Conservation (phyloP, 2,329 filamentous ascomycete species). For the Aureobasidium leucospermi region DNA sequence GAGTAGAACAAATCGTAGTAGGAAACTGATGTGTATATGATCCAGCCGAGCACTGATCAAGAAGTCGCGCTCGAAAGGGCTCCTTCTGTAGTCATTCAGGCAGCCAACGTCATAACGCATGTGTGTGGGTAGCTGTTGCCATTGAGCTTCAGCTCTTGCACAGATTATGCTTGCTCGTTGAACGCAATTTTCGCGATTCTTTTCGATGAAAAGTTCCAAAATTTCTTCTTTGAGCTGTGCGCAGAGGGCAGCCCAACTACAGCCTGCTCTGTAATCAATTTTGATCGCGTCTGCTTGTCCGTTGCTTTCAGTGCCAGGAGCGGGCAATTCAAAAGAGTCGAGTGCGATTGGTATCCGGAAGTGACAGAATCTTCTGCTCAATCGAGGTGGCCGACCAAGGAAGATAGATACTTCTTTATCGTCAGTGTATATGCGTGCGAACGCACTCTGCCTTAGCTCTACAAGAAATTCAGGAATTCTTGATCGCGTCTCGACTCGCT, state of each 20-base stretch:
- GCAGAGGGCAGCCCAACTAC: slow-evolving; percentile 27
- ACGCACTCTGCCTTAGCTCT: slow-evolving; percentile 34
- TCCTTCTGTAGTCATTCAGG: slow-evolving; percentile 16
- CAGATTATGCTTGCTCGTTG: slow-evolving; percentile 16
- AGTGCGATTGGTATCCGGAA: slow-evolving; percentile 19
- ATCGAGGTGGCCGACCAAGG: slow-evolving; percentile 42
- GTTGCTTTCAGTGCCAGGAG: background rate
- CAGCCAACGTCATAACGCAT: slow-evolving; percentile 19
- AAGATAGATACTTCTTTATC: slow-evolving; percentile 45
- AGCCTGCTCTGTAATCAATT: slow-evolving; percentile 24
- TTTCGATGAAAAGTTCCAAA: slow-evolving; percentile 24
- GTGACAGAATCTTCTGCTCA: slow-evolving; percentile 37
- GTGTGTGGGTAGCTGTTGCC: slow-evolving; percentile 23
- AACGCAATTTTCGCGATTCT: slow-evolving; percentile 14
- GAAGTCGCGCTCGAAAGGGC: slow-evolving; percentile 27
- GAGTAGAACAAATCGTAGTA: slow-evolving; percentile 23
- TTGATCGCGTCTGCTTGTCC: slow-evolving; percentile 15
- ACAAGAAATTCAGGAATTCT: slow-evolving; percentile 33
- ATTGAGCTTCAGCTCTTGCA: slow-evolving; percentile 20
- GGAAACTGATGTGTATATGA: slow-evolving; percentile 28
- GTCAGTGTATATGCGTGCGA: slow-evolving; percentile 37
- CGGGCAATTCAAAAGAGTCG: background rate
- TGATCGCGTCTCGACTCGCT: slow-evolving; percentile 28
- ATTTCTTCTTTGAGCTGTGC: slow-evolving; percentile 29
- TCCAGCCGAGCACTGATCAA: slow-evolving; percentile 27